Evolutionary conservation across 371 early-diverging fungal genomes (phyloP).

Genomic region (Zopfochytrium polystomum): DNA sequence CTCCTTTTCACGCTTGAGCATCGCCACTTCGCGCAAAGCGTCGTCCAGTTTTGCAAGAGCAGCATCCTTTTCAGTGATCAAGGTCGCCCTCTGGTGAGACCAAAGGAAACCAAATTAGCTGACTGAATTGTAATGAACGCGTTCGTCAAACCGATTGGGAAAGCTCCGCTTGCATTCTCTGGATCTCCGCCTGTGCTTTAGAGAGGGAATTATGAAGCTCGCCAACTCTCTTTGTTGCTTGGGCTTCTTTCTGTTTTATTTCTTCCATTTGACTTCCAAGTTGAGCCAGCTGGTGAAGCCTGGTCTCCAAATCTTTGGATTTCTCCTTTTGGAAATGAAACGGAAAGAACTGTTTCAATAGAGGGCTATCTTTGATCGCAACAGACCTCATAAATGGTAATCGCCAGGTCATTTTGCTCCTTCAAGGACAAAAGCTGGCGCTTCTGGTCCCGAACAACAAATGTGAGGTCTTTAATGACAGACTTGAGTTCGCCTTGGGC

Average conservation of each 20-base stretch:
- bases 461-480: conserved; percentile 31
- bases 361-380: not conserved
- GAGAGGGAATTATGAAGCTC: too few species aligned
- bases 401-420: conserved; percentile 25
- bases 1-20: conserved; percentile 1
- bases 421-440: conserved; percentile 25
- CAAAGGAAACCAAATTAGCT: not conserved
- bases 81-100: not conserved
- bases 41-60: not conserved
- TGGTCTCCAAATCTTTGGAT: conserved; percentile 6
- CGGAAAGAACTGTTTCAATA: not conserved
- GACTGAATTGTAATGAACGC: not conserved
- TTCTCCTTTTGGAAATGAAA: conserved; percentile 1
- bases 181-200: not conserved
- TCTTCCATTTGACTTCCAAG: conserved; percentile 6
- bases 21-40: conserved; percentile 3
- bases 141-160: not conserved
- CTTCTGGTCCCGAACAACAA: conserved; percentile 37
- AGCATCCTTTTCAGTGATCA: conserved; percentile 5
- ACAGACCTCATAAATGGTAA: conserved; percentile 35
- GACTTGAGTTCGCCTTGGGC: conserved; percentile 32
- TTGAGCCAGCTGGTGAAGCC: not conserved
- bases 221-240: not conserved
- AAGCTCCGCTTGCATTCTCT: not conserved
- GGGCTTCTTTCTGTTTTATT: conserved; percentile 3